Evolutionary conservation across 495 filamentous ascomycete genomes (phyloP).

Genomic region (Hyaloscypha finlandica): DNA sequence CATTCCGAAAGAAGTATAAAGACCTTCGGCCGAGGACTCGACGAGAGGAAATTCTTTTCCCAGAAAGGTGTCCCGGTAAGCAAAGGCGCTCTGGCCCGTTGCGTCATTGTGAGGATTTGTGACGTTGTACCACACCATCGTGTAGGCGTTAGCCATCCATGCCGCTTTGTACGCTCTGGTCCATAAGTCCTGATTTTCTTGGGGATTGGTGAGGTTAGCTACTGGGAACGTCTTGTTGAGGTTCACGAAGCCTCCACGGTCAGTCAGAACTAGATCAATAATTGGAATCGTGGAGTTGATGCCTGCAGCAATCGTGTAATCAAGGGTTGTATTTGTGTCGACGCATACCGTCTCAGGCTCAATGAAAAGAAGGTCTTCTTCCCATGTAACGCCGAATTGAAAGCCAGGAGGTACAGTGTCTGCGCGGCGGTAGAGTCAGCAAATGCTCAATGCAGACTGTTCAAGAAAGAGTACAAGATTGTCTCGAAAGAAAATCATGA

Average conservation of each 20-base stretch:
- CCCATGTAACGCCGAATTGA: conserved; percentile 39
- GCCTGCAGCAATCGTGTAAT: conserved; percentile 32
- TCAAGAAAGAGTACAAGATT: no score
- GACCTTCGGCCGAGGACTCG: no score
- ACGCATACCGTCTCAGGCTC: conserved; percentile 48
- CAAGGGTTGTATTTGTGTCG: conserved; percentile 45
- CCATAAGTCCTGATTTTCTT: conserved; percentile 36
- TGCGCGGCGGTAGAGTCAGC: no score
- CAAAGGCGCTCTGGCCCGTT: conserved; percentile 26
- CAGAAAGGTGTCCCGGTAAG: conserved; percentile 38
- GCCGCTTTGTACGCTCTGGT: conserved; percentile 45
- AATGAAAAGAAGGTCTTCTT: conserved; percentile 48
- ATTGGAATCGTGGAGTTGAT: conserved; percentile 6
- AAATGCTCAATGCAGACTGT: no score
- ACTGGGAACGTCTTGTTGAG: conserved; percentile 34
- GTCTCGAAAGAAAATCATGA: no score
- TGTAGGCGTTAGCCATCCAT: conserved; percentile 39
- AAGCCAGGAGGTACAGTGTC: conserved; percentile 38
- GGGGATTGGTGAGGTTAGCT: conserved; percentile 29
- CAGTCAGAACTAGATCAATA: conserved; percentile 35
- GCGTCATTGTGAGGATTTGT: conserved; percentile 9
- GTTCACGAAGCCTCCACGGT: conserved; percentile 46
- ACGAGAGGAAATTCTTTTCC: conserved; percentile 33
- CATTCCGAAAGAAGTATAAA: no score
- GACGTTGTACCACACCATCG: conserved; percentile 17